Conservation (phyloP, 768 basidiomycete genomes). For the Psilocybe subaeruginosa region DNA sequence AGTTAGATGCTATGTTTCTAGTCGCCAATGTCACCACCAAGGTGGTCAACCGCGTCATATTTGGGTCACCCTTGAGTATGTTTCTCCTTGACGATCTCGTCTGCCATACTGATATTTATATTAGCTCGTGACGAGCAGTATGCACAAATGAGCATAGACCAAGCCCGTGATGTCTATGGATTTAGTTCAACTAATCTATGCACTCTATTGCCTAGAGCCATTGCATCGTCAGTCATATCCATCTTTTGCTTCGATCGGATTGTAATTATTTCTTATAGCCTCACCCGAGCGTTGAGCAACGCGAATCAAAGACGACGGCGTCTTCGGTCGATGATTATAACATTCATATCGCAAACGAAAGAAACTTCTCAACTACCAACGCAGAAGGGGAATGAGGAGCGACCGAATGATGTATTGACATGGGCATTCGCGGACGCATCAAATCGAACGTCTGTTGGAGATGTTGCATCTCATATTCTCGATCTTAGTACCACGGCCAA, state of each 20-base stretch:
- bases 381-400: not conserved
- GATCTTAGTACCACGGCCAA: constrained; percentile 35
- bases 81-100: not conserved
- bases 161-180: not conserved
- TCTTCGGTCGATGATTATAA: not conserved
- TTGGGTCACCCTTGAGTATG: constrained; percentile 27
- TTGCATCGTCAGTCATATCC: constrained; percentile 1
- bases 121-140: constrained; percentile 5
- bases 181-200: not conserved
- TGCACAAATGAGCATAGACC: not conserved
- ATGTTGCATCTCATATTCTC: constrained; percentile 30
- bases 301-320: constrained; percentile 2
- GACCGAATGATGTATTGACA: constrained; percentile 37
- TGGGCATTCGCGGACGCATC: constrained; percentile 34
- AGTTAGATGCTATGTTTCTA: constrained; percentile 13
- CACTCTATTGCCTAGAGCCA: not conserved
- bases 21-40: constrained; percentile 3
- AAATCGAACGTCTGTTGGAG: constrained; percentile 20
- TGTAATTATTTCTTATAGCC: constrained; percentile 16
- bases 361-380: not conserved
- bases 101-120: not conserved
- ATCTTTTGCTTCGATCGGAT: not conserved
- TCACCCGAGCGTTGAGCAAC: constrained; percentile 5
- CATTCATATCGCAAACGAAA: not conserved
- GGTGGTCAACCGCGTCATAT: constrained; percentile 12